These are phyloP conservation scores for Lanmaoa rubissima DNA, from an alignment of 768 basidiomycete genomes.

Conservation along the genomic window DNA sequence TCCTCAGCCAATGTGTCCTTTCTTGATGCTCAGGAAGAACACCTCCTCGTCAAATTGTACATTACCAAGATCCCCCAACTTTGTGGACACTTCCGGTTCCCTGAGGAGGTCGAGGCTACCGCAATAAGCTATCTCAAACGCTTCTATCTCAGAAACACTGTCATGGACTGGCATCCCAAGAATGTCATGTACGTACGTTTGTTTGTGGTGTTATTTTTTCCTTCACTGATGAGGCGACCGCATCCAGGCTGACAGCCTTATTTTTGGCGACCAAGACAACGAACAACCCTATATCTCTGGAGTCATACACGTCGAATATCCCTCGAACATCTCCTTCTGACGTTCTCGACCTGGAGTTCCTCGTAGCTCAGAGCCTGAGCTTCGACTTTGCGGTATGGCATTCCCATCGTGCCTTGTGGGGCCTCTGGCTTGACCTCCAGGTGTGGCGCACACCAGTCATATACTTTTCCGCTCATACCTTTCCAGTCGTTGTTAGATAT, in stretches of 20 bases:
- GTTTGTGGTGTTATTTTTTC: not conserved
- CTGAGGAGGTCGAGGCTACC: constrained; percentile 91
- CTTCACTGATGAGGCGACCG: not conserved
- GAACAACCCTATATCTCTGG: constrained; percentile 89
- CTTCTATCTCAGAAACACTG: constrained; percentile 96
- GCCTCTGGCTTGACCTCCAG: constrained; percentile 86
- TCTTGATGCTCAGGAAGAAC: constrained; percentile 75
- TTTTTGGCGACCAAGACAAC: constrained; percentile 97
- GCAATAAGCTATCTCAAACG: constrained; percentile 91
- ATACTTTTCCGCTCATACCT: constrained; percentile 9
- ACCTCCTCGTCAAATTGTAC: constrained; percentile 85
- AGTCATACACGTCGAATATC: constrained; percentile 79
- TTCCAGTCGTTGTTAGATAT: constrained; percentile 57
- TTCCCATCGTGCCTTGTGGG: constrained; percentile 84
- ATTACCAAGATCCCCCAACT: constrained; percentile 81
- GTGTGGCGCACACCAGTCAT: constrained; percentile 37
- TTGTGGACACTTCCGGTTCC: constrained; percentile 82
- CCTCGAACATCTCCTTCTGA: constrained; percentile 78
- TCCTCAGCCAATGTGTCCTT: constrained; percentile 74
- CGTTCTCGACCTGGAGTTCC: constrained; percentile 92
- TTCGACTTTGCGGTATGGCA: constrained; percentile 97
- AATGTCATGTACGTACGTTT: constrained; percentile 90
- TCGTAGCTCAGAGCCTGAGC: constrained; percentile 88
- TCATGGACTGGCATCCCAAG: constrained; percentile 99
- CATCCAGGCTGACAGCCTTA: constrained; percentile 82